A percentile compares a stretch with the other conserved stretches of the same genome.
Conservation (phyloP, 148 eudicot species). For the Heliamphora exappendiculata region DNA sequence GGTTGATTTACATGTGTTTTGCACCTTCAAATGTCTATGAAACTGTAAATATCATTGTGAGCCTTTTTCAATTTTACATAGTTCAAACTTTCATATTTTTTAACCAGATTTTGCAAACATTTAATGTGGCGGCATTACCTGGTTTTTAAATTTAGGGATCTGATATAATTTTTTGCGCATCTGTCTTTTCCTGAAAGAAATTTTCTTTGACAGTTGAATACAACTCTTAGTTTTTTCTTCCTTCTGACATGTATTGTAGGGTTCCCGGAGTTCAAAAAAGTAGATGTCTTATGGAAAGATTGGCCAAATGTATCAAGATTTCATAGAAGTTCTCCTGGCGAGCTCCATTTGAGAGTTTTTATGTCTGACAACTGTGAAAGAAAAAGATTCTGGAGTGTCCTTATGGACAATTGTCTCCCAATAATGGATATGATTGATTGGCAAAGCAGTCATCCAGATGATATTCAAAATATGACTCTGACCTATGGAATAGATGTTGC, state of each 20-base stretch:
- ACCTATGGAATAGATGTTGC: constrained; percentile 74
- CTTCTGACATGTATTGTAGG: constrained; percentile 33
- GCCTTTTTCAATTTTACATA: background rate
- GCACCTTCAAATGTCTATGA: constrained; percentile 9
- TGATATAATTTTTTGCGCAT: background rate
- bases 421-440: constrained; percentile 81
- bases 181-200: background rate
- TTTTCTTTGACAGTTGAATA: background rate
- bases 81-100: background rate
- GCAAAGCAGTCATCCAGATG: constrained; percentile 92
- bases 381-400: constrained; percentile 44
- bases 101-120: background rate
- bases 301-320: constrained; percentile 25
- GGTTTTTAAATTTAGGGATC: background rate
- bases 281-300: constrained; percentile 80
- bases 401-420: constrained; percentile 61
- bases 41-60: background rate
- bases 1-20: background rate
- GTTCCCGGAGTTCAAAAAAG: constrained; percentile 64
- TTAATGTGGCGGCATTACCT: background rate
- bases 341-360: constrained; percentile 55
- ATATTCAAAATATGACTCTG: constrained; percentile 46
- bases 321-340: constrained; percentile 35
- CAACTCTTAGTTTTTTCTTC: background rate
- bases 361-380: constrained; percentile 42